A percentile compares a stretch with the other conserved stretches of the same genome.
These are phyloP conservation scores for Alternaria triticina DNA, from an alignment of 2,329 filamentous ascomycete species.

Conservation along the genomic window DNA sequence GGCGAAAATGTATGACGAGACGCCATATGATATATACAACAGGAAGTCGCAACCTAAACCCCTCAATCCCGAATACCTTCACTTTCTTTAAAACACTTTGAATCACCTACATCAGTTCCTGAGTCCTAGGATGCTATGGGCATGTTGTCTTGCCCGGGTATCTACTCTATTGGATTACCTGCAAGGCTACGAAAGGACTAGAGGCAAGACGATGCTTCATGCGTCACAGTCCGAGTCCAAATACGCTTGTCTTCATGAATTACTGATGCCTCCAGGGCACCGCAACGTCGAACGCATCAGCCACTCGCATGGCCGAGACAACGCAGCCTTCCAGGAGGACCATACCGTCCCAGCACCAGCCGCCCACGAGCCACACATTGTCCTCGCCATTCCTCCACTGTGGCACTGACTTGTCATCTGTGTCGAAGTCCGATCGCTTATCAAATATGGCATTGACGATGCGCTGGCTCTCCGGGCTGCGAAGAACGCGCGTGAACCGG, in stretches of 20 bases:
- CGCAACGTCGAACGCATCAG: constrained; percentile 59
- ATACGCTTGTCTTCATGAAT: neutral
- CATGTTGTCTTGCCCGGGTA: neutral
- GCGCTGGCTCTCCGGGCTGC: constrained; percentile 56
- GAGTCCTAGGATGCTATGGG: neutral
- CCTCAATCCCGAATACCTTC: neutral
- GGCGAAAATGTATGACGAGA: neutral
- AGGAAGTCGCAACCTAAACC: neutral
- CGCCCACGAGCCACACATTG: constrained; percentile 62
- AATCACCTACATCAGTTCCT: neutral
- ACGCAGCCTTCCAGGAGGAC: constrained; percentile 67
- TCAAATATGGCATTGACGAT: constrained; percentile 57
- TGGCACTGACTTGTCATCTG: constrained; percentile 26
- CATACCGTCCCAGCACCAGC: constrained; percentile 72
- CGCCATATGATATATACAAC: neutral
- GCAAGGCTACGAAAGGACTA: neutral
- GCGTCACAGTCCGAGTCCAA: neutral
- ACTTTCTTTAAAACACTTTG: neutral
- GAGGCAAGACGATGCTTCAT: neutral
- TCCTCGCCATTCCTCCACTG: constrained; percentile 62
- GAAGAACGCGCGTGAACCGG: constrained; percentile 60
- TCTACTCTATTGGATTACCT: neutral
- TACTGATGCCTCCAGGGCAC: constrained; percentile 34
- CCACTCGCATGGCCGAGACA: constrained; percentile 64
- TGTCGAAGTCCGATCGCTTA: constrained; percentile 1